Evolutionary conservation across 805 yeast genomes (phyloP).

Genomic region (Scheffersomyces stipitis): DNA sequence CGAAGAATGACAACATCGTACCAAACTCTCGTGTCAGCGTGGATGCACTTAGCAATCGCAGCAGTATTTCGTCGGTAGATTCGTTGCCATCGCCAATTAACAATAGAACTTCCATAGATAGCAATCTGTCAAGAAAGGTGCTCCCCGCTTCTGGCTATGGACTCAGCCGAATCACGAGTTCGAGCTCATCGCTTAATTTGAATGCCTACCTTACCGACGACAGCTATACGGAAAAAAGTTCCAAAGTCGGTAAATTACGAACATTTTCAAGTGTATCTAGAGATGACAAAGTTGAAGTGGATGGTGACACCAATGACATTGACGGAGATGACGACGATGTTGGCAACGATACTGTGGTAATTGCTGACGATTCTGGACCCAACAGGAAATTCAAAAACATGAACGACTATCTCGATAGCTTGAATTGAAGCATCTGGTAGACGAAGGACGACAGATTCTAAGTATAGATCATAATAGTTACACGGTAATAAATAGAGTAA

Average conservation of each 20-base stretch:
- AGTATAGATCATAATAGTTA: too few relatives aligned
- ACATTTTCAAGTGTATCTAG: too few relatives aligned
- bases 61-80: background rate
- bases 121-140: slow-evolving; percentile 22
- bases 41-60: background rate
- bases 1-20: background rate
- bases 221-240: slow-evolving; percentile 8
- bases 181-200: slow-evolving; percentile 40
- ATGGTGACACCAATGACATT: slow-evolving; percentile 3
- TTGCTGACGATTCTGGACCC: slow-evolving; percentile 1
- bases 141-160: slow-evolving; percentile 25
- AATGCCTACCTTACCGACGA: slow-evolving; percentile 44
- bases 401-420: slow-evolving; percentile 6
- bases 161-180: slow-evolving; percentile 36
- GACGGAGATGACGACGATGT: slow-evolving; percentile 1
- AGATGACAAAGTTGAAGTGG: background rate
- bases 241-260: too few relatives aligned
- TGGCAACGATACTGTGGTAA: slow-evolving; percentile 4
- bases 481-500: too few relatives aligned
- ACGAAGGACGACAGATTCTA: too few relatives aligned
- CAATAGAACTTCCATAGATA: slow-evolving; percentile 1
- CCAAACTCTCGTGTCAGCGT: slow-evolving; percentile 2
- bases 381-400: slow-evolving; percentile 2
- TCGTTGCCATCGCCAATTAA: background rate
- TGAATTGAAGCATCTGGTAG: too few relatives aligned